Evolutionary conservation across 768 basidiomycete genomes (phyloP), one percentile per base, ranked within the genome.

Genomic region (Lentinula detonsa): DNA sequence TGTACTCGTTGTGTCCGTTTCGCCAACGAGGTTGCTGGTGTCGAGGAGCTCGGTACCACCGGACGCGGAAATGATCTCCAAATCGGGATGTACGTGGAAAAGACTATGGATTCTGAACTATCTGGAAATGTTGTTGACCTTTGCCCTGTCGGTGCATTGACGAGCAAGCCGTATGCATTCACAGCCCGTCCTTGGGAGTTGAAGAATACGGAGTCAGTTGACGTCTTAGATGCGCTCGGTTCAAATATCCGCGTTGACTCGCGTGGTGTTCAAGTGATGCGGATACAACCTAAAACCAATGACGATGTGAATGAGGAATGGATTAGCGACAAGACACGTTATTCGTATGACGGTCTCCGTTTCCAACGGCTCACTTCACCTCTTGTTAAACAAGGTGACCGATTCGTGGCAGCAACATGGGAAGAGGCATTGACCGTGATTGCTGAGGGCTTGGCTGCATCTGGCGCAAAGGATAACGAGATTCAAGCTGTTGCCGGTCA

Each of bases 221-320:
- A 99, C 71, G 95, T 96, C 16, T 73, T 95, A 71, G 97, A 99
- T 73, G 97, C 95, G 15, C 76, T 99, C 50, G 97, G 97, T 13
- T 94, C 91, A 63, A 98, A 98, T 73, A 97, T 99, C 72, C 89
- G 95, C 49, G 82, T 99, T 59, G 95, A 99, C 73, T 95, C 95
- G 40, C 85, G 96, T 39, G 95, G 95, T 43, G 90, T 96, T 4
- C 86, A 93, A 72, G 96, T 98, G 64, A 98, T 98, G 95, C 88
- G 97, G 54, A 83, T 99, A 66, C 95, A 97, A 70, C 97, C 97
- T 1, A 85, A 91, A 69, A 91, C 93, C 54, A 98, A 98, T 71
- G 97, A 98, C 73, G 92, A 97, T 66, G 88, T 99, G 65, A 99
- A 99, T 73, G 97, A 99, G 78, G 97, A 99, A 74, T 98, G 97